Evolutionary conservation across 331 rosid genomes (phyloP).

Genomic region (Malus hybrid): DNA sequence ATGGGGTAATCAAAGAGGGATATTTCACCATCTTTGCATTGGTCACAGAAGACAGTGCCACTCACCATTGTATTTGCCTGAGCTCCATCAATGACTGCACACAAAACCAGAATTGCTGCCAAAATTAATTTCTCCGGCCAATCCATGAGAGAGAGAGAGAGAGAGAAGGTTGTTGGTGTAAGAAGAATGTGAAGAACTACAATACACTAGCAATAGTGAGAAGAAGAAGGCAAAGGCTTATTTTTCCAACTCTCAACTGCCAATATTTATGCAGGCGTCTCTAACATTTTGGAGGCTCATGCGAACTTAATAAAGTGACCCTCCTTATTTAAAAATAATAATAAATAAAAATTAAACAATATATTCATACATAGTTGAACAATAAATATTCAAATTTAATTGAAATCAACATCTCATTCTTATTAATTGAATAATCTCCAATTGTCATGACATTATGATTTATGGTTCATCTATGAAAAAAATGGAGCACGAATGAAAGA

Average conservation of each 20-base stretch:
- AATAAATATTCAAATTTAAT: no score
- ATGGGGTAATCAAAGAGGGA: slow-evolving; percentile 75
- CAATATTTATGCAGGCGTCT: slow-evolving; percentile 33
- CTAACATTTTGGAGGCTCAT: no score
- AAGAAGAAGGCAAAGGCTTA: slow-evolving; percentile 11
- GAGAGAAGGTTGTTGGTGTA: slow-evolving; percentile 5
- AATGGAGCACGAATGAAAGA: no score
- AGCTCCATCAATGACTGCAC: slow-evolving; percentile 36
- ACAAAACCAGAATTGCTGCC: slow-evolving; percentile 29
- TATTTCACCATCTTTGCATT: slow-evolving; percentile 80
- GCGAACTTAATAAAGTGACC: no score
- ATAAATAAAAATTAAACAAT: no score
- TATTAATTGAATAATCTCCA: no score
- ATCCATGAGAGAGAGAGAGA: slow-evolving; percentile 44
- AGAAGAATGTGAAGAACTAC: slow-evolving; percentile 17
- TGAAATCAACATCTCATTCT: no score
- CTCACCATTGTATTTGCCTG: slow-evolving; percentile 53
- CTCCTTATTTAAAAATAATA: no score
- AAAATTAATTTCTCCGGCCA: slow-evolving; percentile 25
- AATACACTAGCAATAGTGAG: not conserved
- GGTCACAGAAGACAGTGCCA: slow-evolving; percentile 87
- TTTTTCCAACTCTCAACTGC: slow-evolving; percentile 55
- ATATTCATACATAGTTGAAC: no score
- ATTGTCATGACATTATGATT: no score
- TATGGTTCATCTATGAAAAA: no score